phyloP scores from a whole-genome alignment of 805 yeast species.

The Wickerhamomyces queroliae region DNA sequence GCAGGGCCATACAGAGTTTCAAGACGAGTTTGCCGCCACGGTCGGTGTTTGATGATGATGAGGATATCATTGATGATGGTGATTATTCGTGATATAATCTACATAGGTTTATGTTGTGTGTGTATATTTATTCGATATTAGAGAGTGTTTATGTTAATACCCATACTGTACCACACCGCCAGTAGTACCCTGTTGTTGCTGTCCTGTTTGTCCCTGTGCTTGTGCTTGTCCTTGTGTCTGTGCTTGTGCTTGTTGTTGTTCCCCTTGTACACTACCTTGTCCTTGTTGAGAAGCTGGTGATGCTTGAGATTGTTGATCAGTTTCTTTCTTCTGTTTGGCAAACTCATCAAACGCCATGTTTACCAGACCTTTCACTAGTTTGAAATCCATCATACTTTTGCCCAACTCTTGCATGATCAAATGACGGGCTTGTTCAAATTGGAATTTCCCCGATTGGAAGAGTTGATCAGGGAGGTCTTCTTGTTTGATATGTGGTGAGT shows the following conservation, averaged over 20 bases:
- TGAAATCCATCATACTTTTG: too few species aligned
- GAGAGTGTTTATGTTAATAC: too few species aligned
- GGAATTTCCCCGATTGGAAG: too few species aligned
- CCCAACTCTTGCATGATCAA: too few species aligned
- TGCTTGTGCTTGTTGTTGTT: background rate
- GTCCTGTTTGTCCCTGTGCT: background rate
- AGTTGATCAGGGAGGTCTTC: too few species aligned
- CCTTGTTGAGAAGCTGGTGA: slow-evolving; percentile 3
- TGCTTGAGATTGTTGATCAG: slow-evolving; percentile 5
- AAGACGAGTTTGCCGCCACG: slow-evolving; percentile 31
- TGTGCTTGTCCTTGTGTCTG: background rate
- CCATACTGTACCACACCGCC: too few species aligned
- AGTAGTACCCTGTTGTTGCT: slow-evolving; percentile 15
- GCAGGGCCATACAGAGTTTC: slow-evolving; percentile 18
- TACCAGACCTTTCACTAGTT: too few species aligned
- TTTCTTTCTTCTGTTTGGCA: slow-evolving; percentile 4
- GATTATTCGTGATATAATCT: background rate
- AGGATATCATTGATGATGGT: slow-evolving; percentile 5
- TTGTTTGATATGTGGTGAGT: too few species aligned
- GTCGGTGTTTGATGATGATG: slow-evolving; percentile 30
- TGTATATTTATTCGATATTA: too few species aligned
- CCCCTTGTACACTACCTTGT: slow-evolving; percentile 1
- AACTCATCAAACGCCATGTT: too few species aligned
- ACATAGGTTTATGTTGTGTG: background rate
- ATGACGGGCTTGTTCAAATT: too few species aligned